Percentiles rank a stretch among this genome's conserved stretches.
These are phyloP conservation scores for Suhomyces terraborum DNA, from an alignment of 1,139 yeast species.

Conservation along the genomic window DNA sequence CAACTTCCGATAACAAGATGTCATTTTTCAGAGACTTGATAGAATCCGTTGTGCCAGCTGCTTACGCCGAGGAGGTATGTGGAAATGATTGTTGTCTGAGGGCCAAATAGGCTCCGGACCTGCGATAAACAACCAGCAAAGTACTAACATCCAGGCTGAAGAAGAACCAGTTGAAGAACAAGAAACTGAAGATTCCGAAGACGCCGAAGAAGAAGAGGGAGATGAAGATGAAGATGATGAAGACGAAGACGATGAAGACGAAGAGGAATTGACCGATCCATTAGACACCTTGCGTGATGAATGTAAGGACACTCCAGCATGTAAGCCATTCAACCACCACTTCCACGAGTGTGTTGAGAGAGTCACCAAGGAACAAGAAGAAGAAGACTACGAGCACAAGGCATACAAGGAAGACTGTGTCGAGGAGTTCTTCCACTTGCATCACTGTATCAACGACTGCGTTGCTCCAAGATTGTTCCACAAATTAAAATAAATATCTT, in stretches of 20 bases:
- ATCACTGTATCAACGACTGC: conserved; percentile 91
- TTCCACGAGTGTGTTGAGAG: conserved; percentile 94
- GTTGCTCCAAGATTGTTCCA: conserved; percentile 89
- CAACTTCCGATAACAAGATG: conserved; percentile 26
- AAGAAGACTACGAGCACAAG: conserved; percentile 74
- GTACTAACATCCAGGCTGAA: conserved; percentile 10
- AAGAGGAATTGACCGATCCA: conserved; percentile 72
- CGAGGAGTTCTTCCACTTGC: conserved; percentile 96
- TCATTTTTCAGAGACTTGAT: conserved; percentile 75
- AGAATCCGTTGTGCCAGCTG: conserved; percentile 82
- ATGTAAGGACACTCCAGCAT: conserved; percentile 66
- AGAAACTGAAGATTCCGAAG: conserved; percentile 31
- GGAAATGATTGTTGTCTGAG: not conserved
- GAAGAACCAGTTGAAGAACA: conserved; percentile 19
- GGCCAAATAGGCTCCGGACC: not conserved
- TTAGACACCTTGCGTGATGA: conserved; percentile 66
- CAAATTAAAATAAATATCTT: conserved; percentile 65
- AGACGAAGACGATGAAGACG: conserved; percentile 73
- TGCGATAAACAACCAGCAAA: not conserved
- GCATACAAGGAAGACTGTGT: conserved; percentile 96
- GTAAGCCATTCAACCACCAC: conserved; percentile 81
- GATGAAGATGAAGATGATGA: conserved; percentile 53
- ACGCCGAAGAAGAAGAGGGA: conserved; percentile 46
- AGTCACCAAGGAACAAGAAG: conserved; percentile 84
- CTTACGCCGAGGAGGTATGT: conserved; percentile 81